Evolutionary conservation across 352 stramenopile genomes (phyloP), one percentile per base, ranked within the genome.

Genomic region (Aphanomyces cochlioides): DNA sequence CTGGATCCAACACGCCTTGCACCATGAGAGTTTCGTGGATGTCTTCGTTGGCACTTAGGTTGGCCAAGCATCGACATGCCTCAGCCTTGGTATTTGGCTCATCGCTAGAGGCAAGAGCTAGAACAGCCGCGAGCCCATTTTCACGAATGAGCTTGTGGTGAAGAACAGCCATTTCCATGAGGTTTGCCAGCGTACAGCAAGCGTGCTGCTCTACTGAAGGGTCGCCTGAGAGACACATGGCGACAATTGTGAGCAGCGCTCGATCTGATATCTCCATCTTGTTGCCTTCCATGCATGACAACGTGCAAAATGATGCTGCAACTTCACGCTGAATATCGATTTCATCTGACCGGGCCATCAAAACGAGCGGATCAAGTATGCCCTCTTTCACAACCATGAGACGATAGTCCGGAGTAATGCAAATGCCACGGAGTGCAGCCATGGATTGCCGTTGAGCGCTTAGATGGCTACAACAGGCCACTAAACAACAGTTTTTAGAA

Each of bases 231-330:
- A 98, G 80, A 41, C 96, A 90, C 77, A 98, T 89, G 17, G 87
- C 93, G 45, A 98, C 97, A 67, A 99, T 96, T 6, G 96, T 98
- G 8, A 97, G 93, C 48, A 99, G 83, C 21, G 90, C 84, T 61
- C 96, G 85, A 72, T 98, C 91, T 13, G 90, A 93, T 47, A 98
- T 97, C 76, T 98, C 93, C 38, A 96, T 83, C 77, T 99, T 98
- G 78, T 98, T 98, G 76, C 98, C 95, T 5, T 90, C 85, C n/a
- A 96, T 94, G 28, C 82, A 94, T 15, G 93, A 98, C 7, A 99
- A 79, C 43, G 86, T 97, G 72, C 97, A 98, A 48, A 99, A 90
- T 5, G 93, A 89, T 5, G 90, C 89, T 4, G 94, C 88, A 17
- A 98, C 93, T 77, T 98, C 92, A 21, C 90, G 80, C 54, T 97